Evolutionary conservation across 2,329 filamentous ascomycete species (phyloP), one percentile per base, ranked within the genome.

Genomic region (Aspergillus carbonarius): DNA sequence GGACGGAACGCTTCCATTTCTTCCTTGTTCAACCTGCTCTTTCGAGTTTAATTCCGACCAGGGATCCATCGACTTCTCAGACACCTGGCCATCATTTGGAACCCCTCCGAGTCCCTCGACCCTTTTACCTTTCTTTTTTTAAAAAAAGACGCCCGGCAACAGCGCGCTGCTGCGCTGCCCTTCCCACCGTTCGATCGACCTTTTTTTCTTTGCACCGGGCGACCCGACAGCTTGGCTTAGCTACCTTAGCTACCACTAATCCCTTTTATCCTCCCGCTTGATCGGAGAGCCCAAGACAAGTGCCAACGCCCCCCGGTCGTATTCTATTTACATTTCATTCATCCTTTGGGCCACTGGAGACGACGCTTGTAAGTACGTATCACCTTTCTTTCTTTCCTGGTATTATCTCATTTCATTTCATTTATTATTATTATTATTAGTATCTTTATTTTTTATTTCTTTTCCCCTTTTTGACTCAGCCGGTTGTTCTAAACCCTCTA

Each of bases 171-270:
- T 32, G 27, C 23, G 27, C 13, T 20, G 39, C 30, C 37, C 42
- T 39, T 47, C 32, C 40, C 46, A 57, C 47, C 48, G 46, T 58
- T 60, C 54, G 60, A 62, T 63, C 61, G 50, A 54, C 56, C 46
- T 27, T 39, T 39, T n/a, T n/a, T n/a, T n/a, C n/a, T n/a, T 58
- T 60, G 50, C 59, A 54, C 55, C 55, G 54, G 59, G 46, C 52
- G 61, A 64, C 65, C 64, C 65, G 63, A 63, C 66, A 65, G 61
- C 60, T 63, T 60, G 66, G 64, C 63, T 61, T 61, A 56, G 47
- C 61, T 62, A 54, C 51, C 37, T 54, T 40, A 40, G 59, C 60
- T 48, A 25, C 23, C 27, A n/a, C 25, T 47, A 47, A 8, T n/a
- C 27, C 27, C 23, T 48, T 46, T 20, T 27, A 49, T 58, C 54